Evolutionary conservation across 176 grass and related monocot genomes (phyloP).

Genomic region (Hsuehochloa calcarea): DNA sequence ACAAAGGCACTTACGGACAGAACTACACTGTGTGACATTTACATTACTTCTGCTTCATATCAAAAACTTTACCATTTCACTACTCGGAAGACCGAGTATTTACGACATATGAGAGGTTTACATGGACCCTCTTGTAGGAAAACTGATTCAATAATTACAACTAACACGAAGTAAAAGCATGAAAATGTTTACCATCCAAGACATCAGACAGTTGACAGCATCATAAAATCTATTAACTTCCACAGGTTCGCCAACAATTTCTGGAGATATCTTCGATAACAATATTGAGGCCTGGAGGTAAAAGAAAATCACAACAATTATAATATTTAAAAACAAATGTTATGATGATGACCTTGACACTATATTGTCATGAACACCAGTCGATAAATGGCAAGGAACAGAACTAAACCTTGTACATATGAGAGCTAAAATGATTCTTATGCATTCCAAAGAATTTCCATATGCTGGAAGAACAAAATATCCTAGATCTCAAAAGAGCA

Average conservation of each 20-base stretch:
- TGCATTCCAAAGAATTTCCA: not conserved
- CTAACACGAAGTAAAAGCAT: not conserved
- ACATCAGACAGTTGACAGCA: conserved; percentile 88
- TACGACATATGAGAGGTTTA: not conserved
- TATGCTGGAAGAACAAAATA: not conserved
- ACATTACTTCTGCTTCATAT: not conserved
- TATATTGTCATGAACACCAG: not conserved
- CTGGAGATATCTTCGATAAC: conserved; percentile 81
- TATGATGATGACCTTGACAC: not conserved
- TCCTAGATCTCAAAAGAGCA: not conserved
- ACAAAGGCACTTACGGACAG: not conserved
- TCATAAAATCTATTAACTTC: conserved; percentile 70
- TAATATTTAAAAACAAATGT: not conserved
- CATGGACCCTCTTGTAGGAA: not conserved
- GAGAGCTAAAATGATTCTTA: not conserved
- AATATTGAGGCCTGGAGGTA: conserved; percentile 60
- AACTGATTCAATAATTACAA: conserved; percentile 4
- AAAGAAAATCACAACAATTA: conserved; percentile 1
- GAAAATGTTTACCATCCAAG: conserved; percentile 68
- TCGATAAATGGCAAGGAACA: conserved; percentile 16
- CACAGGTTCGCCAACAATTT: conserved; percentile 68
- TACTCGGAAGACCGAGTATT: not conserved
- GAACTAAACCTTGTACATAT: not conserved
- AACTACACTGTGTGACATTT: not conserved
- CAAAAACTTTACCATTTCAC: not conserved